phyloP scores from a whole-genome alignment of 208 protist genomes.

The Trypanosoma scelopori region DNA sequence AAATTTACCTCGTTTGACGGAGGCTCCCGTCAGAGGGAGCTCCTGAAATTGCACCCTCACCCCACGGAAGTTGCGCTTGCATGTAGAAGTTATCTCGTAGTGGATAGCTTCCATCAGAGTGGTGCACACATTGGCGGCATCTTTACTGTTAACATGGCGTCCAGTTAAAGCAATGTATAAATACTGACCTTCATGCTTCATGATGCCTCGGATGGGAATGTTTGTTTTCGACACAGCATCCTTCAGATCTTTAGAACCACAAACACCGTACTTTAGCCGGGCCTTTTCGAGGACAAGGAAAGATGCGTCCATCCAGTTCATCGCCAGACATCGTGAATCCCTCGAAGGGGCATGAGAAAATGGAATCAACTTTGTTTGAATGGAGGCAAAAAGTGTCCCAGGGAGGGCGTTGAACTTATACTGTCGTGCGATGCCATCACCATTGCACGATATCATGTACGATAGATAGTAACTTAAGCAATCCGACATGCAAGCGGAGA shows the following conservation, averaged over 20 bases:
- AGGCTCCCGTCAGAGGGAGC: slow-evolving; percentile 12
- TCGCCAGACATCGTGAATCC: slow-evolving; percentile 18
- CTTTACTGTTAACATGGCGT: slow-evolving; percentile 15
- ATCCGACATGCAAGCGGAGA: slow-evolving; percentile 25
- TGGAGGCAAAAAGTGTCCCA: slow-evolving; percentile 19
- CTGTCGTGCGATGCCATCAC: slow-evolving; percentile 28
- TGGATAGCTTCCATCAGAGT: slow-evolving; percentile 26
- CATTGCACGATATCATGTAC: slow-evolving; percentile 31
- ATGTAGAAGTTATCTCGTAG: slow-evolving; percentile 24
- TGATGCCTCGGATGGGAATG: slow-evolving; percentile 29
- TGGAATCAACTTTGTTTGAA: slow-evolving; percentile 28
- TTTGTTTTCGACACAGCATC: slow-evolving; percentile 22
- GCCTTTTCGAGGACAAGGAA: slow-evolving; percentile 29
- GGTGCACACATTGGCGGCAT: slow-evolving; percentile 8
- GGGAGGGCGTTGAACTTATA: slow-evolving; percentile 28
- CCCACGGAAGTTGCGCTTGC: slow-evolving; percentile 25
- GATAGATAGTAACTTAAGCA: slow-evolving; percentile 27
- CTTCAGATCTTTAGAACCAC: slow-evolving; percentile 22
- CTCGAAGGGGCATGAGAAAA: slow-evolving; percentile 29
- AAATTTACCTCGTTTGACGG: slow-evolving; percentile 21
- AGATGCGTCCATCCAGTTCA: slow-evolving; percentile 33
- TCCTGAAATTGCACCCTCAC: slow-evolving; percentile 29
- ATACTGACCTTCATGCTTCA: slow-evolving; percentile 30
- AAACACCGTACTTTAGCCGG: slow-evolving; percentile 26
- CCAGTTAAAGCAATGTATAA: slow-evolving; percentile 31